phyloP scores from a whole-genome alignment of 371 early-diverging fungal genomes.

The Zopfochytrium polystomum region DNA sequence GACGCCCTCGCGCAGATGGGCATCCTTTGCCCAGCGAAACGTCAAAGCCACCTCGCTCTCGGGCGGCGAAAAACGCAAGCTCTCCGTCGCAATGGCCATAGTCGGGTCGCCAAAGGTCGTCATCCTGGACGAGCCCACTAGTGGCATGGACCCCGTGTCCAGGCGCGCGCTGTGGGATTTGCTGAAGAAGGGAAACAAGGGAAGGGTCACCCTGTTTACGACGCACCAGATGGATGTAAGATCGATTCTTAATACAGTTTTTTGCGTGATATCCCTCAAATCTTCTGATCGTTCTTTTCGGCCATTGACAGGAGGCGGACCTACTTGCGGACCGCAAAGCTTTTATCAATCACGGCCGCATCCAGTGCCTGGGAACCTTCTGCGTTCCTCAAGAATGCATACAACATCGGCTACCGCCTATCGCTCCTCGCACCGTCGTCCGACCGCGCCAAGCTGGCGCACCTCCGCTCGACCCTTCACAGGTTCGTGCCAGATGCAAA shows the following conservation, averaged over 20 bases:
- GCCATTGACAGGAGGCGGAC: conserved; percentile 43
- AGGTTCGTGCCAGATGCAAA: conserved; percentile 9
- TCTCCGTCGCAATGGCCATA: conserved; percentile 35
- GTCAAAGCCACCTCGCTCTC: conserved; percentile 31
- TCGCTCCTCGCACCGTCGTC: conserved; percentile 5
- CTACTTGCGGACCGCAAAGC: conserved; percentile 47
- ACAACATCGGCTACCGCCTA: conserved; percentile 30
- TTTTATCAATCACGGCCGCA: conserved; percentile 60
- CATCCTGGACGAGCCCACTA: conserved; percentile 41
- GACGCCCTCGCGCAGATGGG: conserved; percentile 10
- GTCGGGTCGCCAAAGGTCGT: conserved; percentile 36
- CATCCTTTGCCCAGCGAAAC: conserved; percentile 29
- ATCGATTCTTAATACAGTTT: conserved; percentile 40
- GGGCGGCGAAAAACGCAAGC: conserved; percentile 35
- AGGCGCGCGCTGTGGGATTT: conserved; percentile 37
- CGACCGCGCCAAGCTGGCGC: neutral
- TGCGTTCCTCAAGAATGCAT: conserved; percentile 54
- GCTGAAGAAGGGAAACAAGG: conserved; percentile 18
- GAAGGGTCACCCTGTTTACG: conserved; percentile 34
- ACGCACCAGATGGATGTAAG: conserved; percentile 49
- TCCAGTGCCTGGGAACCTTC: conserved; percentile 59
- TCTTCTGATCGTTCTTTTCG: conserved; percentile 17
- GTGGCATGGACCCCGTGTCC: conserved; percentile 39
- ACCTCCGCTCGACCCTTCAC: conserved; percentile 4
- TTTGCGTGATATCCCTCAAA: conserved; percentile 47